phyloP scores from a whole-genome alignment of 352 stramenopile genomes.

The Phytopythium oedochilum region DNA sequence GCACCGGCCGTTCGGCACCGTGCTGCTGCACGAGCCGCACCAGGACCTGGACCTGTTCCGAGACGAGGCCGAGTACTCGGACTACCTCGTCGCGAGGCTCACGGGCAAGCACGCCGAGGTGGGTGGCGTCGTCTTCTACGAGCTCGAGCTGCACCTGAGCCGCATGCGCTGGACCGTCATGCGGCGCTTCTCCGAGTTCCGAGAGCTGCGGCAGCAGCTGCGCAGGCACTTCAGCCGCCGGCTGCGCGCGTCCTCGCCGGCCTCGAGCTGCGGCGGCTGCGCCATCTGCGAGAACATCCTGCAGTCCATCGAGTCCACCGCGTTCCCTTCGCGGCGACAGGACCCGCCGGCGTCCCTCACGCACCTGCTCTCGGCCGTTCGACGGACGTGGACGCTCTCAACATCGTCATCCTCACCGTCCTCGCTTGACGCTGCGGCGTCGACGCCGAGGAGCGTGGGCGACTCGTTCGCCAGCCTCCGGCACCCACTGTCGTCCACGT shows the following conservation, averaged over 20 bases:
- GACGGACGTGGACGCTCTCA: conserved; percentile 18
- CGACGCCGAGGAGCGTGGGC: background rate
- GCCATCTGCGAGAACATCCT: conserved; percentile 67
- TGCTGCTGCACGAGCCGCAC: conserved; percentile 27
- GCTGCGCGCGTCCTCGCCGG: conserved; percentile 14
- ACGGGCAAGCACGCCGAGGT: conserved; percentile 42
- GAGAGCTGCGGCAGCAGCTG: conserved; percentile 43
- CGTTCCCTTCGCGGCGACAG: conserved; percentile 46
- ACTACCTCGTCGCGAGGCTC: conserved; percentile 52
- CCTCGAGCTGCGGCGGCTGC: conserved; percentile 12
- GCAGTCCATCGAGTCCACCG: conserved; percentile 34
- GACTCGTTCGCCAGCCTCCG: background rate
- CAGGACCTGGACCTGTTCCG: conserved; percentile 51
- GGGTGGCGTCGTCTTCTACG: conserved; percentile 61
- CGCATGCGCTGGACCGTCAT: conserved; percentile 53
- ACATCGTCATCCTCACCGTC: background rate
- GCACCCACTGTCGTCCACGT: conserved; percentile 4
- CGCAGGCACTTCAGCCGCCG: conserved; percentile 51
- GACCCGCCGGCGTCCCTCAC: conserved; percentile 2
- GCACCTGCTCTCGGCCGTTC: background rate
- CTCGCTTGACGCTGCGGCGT: background rate
- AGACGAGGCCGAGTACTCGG: conserved; percentile 77
- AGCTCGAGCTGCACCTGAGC: conserved; percentile 62
- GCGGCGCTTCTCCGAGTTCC: conserved; percentile 76
- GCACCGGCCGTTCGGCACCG: conserved; percentile 16